These are phyloP conservation scores for Diaporthe ampelina DNA, from an alignment of 2,329 filamentous ascomycete species.

Conservation along the genomic window DNA sequence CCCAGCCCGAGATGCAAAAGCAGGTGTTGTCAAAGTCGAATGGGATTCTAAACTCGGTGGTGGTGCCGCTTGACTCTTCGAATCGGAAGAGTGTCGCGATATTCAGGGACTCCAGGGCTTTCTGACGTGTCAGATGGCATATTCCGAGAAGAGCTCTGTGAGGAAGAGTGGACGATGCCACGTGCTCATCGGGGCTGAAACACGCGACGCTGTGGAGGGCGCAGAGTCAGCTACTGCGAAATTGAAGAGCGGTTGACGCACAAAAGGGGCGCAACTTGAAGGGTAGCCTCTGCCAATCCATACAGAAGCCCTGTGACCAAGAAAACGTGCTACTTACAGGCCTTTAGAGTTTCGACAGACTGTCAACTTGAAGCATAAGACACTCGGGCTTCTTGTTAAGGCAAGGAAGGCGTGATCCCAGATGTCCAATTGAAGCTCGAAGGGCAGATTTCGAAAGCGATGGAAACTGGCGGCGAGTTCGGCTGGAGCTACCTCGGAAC, in stretches of 20 bases:
- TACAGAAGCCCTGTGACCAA: no score
- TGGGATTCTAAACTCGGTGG: background rate
- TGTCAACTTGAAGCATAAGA: no score
- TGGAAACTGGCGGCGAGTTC: no score
- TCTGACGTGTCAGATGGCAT: background rate
- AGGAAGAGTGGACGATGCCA: background rate
- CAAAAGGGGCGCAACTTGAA: no score
- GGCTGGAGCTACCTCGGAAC: no score
- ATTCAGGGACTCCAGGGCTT: background rate
- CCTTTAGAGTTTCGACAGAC: no score
- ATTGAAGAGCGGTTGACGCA: background rate
- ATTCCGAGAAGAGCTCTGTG: background rate
- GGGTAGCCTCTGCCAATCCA: no score
- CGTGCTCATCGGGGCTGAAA: background rate
- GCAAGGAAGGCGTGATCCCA: no score
- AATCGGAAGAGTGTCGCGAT: background rate
- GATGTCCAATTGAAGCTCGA: no score
- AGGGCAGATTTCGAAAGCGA: no score
- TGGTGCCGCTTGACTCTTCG: no score
- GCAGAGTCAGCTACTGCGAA: background rate
- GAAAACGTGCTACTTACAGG: background rate
- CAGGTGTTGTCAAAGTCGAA: background rate
- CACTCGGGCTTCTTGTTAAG: no score
- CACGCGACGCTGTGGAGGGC: background rate
- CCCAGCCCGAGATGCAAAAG: background rate